Evolutionary conservation across 345 rosid species (phyloP).

Genomic region (Mallotus nudiflorus): DNA sequence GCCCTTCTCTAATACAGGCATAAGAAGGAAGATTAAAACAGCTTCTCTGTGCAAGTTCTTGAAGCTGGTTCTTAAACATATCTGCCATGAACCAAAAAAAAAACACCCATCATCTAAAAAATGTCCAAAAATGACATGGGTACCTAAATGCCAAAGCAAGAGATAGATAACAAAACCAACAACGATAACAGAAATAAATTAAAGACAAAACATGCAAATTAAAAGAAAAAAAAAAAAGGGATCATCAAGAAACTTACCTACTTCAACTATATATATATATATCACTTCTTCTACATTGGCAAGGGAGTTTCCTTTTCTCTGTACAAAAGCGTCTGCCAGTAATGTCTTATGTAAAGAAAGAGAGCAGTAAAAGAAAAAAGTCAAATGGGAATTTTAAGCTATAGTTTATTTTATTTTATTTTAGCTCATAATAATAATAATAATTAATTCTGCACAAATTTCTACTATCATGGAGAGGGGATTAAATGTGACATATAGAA

Average conservation of each 20-base stretch:
- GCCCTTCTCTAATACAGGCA: conserved; percentile 69
- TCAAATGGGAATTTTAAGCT: conserved; percentile 7
- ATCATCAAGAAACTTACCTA: conserved; percentile 39
- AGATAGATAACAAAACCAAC: no score
- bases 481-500: conserved; percentile 13
- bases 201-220: conserved; percentile 16
- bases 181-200: neutral
- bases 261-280: conserved; percentile 29
- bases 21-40: conserved; percentile 78
- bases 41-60: conserved; percentile 79
- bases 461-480: conserved; percentile 14
- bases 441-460: conserved; percentile 10
- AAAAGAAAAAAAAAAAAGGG: no score
- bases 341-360: neutral
- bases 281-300: conserved; percentile 29
- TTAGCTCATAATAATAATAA: neutral
- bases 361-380: conserved; percentile 7
- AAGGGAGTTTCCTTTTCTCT: conserved; percentile 20
- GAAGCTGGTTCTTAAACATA: conserved; percentile 75
- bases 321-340: conserved; percentile 5
- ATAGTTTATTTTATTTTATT: neutral
- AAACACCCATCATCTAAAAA: neutral
- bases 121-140: neutral
- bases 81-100: conserved; percentile 22
- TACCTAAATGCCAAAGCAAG: no score